Conservation (phyloP, 2,329 filamentous ascomycete genomes). For the Aureobasidium sp. region DNA sequence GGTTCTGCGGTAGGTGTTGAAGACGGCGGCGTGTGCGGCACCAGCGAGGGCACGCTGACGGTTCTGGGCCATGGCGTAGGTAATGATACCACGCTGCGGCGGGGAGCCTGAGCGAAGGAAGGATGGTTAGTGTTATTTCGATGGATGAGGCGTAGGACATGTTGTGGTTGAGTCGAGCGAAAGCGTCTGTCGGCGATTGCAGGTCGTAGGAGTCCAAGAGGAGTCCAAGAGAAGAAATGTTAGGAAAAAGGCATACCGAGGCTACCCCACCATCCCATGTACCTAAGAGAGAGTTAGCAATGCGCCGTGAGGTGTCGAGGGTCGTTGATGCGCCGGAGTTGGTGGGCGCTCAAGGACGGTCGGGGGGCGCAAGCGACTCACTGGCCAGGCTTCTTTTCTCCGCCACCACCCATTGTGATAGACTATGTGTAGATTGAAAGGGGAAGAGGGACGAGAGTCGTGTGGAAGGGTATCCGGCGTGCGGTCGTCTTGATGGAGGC, state of each 20-base stretch:
- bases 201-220: not conserved
- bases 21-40: conserved; percentile 71
- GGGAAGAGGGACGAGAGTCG: not conserved
- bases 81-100: conserved; percentile 54
- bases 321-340: not conserved
- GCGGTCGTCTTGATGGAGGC: not conserved
- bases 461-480: not conserved
- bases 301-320: not conserved
- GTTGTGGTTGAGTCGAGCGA: not conserved
- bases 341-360: not conserved
- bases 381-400: conserved; percentile 36
- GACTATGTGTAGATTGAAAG: conserved; percentile 1
- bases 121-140: conserved; percentile 20
- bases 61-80: conserved; percentile 77
- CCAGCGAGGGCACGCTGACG: conserved; percentile 82
- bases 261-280: conserved; percentile 66
- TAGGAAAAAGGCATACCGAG: conserved; percentile 54
- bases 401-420: conserved; percentile 35
- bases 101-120: conserved; percentile 33
- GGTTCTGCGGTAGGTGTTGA: conserved; percentile 90
- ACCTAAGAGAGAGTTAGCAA: conserved; percentile 46
- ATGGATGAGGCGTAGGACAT: not conserved
- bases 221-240: not conserved
- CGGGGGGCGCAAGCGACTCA: conserved; percentile 23
- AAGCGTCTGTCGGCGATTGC: not conserved